Conservation (phyloP, 1,139 yeast species). For the Candida dubliniensis region DNA sequence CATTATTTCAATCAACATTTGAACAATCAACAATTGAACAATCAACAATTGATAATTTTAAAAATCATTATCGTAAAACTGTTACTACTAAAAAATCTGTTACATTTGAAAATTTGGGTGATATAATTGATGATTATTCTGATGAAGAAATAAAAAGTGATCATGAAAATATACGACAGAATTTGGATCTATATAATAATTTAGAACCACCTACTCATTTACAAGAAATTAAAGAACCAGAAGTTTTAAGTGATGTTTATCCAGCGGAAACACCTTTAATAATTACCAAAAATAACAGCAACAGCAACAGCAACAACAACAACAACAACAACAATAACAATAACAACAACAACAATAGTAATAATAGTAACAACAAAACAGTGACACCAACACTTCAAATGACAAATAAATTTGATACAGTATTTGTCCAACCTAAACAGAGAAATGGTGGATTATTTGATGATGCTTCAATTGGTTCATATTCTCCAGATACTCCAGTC, state of each 20-base stretch:
- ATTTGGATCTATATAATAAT: constrained; percentile 10
- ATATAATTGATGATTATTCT: constrained; percentile 23
- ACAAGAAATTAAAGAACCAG: constrained; percentile 33
- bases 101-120: constrained; percentile 40
- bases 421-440: constrained; percentile 10
- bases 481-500: constrained; percentile 37
- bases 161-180: constrained; percentile 13
- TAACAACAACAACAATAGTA: constrained; percentile 6
- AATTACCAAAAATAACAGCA: constrained; percentile 26
- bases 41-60: constrained; percentile 1
- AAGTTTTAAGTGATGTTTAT: constrained; percentile 45
- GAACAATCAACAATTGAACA: constrained; percentile 17
- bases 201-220: constrained; percentile 10
- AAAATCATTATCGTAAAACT: constrained; percentile 3
- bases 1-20: constrained; percentile 8
- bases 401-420: constrained; percentile 4
- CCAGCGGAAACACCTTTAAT: constrained; percentile 40
- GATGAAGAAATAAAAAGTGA: constrained; percentile 15
- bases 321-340: too few relatives aligned
- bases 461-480: constrained; percentile 33
- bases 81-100: constrained; percentile 35
- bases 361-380: constrained; percentile 2
- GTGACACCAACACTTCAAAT: constrained; percentile 8
- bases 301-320: constrained; percentile 1
- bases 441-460: constrained; percentile 13